Evolutionary conservation across 1,139 yeast species (phyloP), one percentile per base, ranked within the genome.

Genomic region (Candida sanyaensis): DNA sequence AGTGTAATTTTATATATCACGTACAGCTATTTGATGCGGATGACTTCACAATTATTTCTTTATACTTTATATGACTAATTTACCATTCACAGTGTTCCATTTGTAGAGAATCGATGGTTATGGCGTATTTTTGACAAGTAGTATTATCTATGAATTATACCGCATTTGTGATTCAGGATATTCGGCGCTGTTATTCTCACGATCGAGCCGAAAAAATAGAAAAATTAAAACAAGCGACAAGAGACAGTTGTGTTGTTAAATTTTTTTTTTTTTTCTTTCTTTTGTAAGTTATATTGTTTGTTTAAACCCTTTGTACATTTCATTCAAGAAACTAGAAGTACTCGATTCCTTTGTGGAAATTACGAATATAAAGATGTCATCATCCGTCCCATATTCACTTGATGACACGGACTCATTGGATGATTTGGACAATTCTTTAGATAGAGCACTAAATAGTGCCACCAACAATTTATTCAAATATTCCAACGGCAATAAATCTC

Each of bases 371-470:
- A 27, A 27, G 41, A 41, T 39, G 33, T 41, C 47, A 12, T 40
- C 47, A 3, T 30, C 47, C 9, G 32, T 37, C 23, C 47, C 41
- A 17, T 42, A 26, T 33, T 42, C 49, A 23, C 38, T 41, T 40
- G 43, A 40, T 39, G 64, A 62, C 28, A 58, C 56, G 41, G 73
- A 69, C 43, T 64, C 73, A 12, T 68, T 73, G 55, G 80, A 74
- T 37, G 80, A 75, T 51, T 63, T 76, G 47, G 81, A 76, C 46
- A 60, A 57, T 41, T 71, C 79, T 27, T 60, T 75, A 42, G 80
- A 75, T 50, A 64, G 68, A 45, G 80, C 80, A 9, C 62, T 75
- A 51, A 63, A 70, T 52, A 64, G 68, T 41, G 79, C 78, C 2
- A 62, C 73, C 34, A 68, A 64, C 49, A 69, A 64, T 47, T 50